Conservation (phyloP, 176 grass and related monocot species). For the Tuctoria greenei region DNA sequence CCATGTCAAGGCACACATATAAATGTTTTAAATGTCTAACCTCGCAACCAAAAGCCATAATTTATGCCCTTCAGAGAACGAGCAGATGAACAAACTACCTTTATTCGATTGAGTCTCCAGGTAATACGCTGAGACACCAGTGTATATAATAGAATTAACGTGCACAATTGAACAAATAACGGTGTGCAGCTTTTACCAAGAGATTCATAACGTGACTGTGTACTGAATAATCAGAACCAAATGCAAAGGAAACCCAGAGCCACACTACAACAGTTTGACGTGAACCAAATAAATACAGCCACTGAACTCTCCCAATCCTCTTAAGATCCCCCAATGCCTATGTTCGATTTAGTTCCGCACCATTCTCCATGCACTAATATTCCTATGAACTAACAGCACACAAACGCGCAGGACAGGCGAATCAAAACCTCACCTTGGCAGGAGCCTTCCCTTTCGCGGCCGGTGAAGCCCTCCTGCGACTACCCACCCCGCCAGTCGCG, state of each 20-base stretch:
- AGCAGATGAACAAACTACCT: neutral
- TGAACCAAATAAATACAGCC: neutral
- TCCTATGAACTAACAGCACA: neutral
- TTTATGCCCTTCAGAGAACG: neutral
- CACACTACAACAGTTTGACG: neutral
- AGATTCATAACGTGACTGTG: neutral
- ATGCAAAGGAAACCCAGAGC: neutral
- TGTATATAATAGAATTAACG: neutral
- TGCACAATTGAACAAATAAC: neutral
- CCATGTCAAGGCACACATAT: neutral
- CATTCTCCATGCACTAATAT: neutral
- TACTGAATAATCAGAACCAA: neutral
- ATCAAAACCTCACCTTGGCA: slow-evolving; percentile 32
- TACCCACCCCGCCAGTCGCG: neutral
- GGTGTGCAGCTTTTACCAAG: neutral
- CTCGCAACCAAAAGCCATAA: neutral
- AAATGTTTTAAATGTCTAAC: neutral
- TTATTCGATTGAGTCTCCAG: neutral
- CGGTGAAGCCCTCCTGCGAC: slow-evolving; percentile 32
- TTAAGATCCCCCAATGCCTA: neutral
- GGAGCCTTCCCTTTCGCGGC: slow-evolving; percentile 43
- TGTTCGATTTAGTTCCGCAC: neutral
- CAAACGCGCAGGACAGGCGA: neutral
- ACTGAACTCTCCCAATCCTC: neutral
- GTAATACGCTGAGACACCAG: neutral